Base-by-base conservation (phyloP, 192 early-diverging fungal species). In the Lobulomyces angularis region DNA sequence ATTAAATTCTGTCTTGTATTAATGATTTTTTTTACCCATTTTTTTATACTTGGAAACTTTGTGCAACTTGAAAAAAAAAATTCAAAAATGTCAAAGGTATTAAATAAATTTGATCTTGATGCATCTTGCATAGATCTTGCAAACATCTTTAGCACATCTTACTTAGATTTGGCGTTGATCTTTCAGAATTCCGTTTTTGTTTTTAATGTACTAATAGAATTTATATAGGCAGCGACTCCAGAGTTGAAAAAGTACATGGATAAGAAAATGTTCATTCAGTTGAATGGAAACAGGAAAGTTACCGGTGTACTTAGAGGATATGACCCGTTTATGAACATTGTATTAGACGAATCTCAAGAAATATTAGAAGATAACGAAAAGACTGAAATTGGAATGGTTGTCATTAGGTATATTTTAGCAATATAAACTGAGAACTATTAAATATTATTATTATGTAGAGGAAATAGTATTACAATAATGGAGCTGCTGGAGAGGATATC, bases 261-360 rank as follows among this genome's bases (percentile, higher is more conserved):
- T 65, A 97, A 96, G 69, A 77, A 69, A 37, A 62, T 99, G 47
- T 78, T 75, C 46, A 64, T 97, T 38, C 81, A 91, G 51, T 66
- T 99, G 40, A 99, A 96, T 59, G 88, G 83, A 30, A 77, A 74
- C 55, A 74, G 95, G 35, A 76, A 79, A 51, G 84, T 99, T 24
- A 83, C 79, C n/a, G 95, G 95, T 25, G 64, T 97, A 25, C 78
- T 99, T 54, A 84, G 95, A 31, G 74, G 95, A n/a, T 99, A 78
- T 53, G 95, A 99, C 54, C 81, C 95, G 14, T 99, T 97, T 66
- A 93, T 99, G 95, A 99, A 99, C 69, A 54, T 99, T 48, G 90
- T 96, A 25, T 59, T 99, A 48, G 93, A 89, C 43, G 86, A 96
- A 29, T 76, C 90, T 19, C 65, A 80, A 22, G 93, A 99, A 56